phyloP scores from a whole-genome alignment of 2,329 filamentous ascomycete species.

The Gaeumannomyces sp. region DNA sequence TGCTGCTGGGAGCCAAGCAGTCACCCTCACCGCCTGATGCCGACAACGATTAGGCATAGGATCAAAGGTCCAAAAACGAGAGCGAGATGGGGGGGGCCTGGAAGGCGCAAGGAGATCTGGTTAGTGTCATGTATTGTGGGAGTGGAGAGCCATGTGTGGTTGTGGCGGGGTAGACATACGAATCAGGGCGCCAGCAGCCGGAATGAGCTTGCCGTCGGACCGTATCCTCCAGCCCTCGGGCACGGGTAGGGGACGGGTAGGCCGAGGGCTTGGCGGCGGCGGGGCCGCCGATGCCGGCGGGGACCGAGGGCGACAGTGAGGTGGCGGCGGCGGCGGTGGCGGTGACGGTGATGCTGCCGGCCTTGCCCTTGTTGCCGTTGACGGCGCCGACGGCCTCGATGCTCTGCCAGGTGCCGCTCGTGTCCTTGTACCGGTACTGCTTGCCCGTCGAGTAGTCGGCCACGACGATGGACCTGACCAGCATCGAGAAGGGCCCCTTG shows the following conservation, averaged over 20 bases:
- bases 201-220: slow-evolving; percentile 70
- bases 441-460: slow-evolving; percentile 91
- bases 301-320: slow-evolving; percentile 59
- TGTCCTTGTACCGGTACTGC: slow-evolving; percentile 75
- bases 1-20: neutral
- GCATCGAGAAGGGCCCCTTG: slow-evolving; percentile 79
- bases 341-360: slow-evolving; percentile 44
- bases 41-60: slow-evolving; percentile 30
- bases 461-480: slow-evolving; percentile 67
- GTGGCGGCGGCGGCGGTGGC: slow-evolving; percentile 57
- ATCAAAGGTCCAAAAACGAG: slow-evolving; percentile 43
- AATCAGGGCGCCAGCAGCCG: slow-evolving; percentile 33
- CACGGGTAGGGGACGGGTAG: slow-evolving; percentile 47
- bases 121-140: neutral
- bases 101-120: neutral
- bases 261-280: slow-evolving; percentile 44
- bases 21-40: slow-evolving; percentile 21
- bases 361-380: slow-evolving; percentile 58
- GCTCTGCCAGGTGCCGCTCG: slow-evolving; percentile 70
- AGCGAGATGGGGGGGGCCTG: slow-evolving; percentile 35
- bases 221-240: slow-evolving; percentile 79
- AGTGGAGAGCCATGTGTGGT: neutral
- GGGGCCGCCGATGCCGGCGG: slow-evolving; percentile 58
- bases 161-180: neutral
- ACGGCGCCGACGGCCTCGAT: slow-evolving; percentile 73